A percentile compares a stretch with the other conserved stretches of the same genome.
Conservation (phyloP, 495 filamentous ascomycete genomes). For the Talaromyces proteolyticus region DNA sequence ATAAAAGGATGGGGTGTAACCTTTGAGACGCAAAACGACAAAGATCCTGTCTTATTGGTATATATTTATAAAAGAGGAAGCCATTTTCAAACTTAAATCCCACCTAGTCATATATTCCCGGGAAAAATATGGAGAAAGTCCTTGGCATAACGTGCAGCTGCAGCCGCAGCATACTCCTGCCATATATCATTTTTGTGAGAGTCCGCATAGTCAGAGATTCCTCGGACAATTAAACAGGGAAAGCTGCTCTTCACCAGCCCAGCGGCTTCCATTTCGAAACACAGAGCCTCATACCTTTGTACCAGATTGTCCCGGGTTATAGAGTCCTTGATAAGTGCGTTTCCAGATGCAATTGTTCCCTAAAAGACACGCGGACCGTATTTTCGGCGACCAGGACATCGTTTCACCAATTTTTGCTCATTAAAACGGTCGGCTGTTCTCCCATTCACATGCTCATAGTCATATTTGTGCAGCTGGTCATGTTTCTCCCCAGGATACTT, state of each 20-base stretch:
- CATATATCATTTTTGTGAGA: constrained; percentile 17
- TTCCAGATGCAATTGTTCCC: constrained; percentile 13
- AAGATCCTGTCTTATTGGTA: too few species aligned
- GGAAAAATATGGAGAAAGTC: constrained; percentile 5
- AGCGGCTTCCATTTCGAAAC: constrained; percentile 1
- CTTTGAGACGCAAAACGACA: too few species aligned
- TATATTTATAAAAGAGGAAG: too few species aligned
- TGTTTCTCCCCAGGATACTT: not conserved
- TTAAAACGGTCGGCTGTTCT: not conserved
- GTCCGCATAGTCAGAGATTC: constrained; percentile 19
- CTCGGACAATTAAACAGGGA: constrained; percentile 13
- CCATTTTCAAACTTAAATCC: too few species aligned
- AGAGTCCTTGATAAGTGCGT: constrained; percentile 10
- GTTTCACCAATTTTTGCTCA: not conserved
- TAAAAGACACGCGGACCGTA: not conserved
- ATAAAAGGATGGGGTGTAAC: too few species aligned
- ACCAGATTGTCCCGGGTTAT: constrained; percentile 3
- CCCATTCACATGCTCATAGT: not conserved
- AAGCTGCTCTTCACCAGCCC: not conserved
- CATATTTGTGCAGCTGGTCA: not conserved
- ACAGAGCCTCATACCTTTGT: not conserved
- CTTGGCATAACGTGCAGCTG: constrained; percentile 11
- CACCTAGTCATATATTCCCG: too few species aligned
- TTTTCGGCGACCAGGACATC: not conserved
- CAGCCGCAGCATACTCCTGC: constrained; percentile 17